A percentile compares a stretch with the other conserved stretches of the same genome.
phyloP scores from a whole-genome alignment of 2,329 filamentous ascomycete genomes.

The Trichoderma sp. region DNA sequence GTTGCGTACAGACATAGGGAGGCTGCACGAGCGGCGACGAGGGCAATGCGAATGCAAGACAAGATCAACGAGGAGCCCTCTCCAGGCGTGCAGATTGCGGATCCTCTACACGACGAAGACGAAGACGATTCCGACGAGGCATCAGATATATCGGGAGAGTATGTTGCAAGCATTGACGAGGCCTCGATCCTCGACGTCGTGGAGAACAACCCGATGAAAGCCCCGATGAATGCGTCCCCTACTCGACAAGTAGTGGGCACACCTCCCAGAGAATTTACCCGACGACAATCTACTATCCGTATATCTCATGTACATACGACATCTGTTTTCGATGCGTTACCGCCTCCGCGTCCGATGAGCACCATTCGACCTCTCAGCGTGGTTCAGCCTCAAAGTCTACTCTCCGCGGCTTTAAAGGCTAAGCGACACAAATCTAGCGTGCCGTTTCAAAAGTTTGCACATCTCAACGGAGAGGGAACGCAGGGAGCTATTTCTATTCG shows the following conservation, averaged over 20 bases:
- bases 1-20: slow-evolving; percentile 67
- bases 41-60: slow-evolving; percentile 44
- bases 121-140: slow-evolving; percentile 64
- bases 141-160: slow-evolving; percentile 67
- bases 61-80: slow-evolving; percentile 46
- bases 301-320: slow-evolving; percentile 62
- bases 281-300: slow-evolving; percentile 66
- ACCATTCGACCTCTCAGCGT: slow-evolving; percentile 68
- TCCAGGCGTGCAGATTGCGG: slow-evolving; percentile 48
- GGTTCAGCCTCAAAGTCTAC: slow-evolving; percentile 69
- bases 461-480: slow-evolving; percentile 77
- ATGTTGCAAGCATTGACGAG: slow-evolving; percentile 70
- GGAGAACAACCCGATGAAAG: slow-evolving; percentile 51
- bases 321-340: slow-evolving; percentile 66
- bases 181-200: slow-evolving; percentile 70
- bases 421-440: slow-evolving; percentile 70
- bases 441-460: slow-evolving; percentile 77
- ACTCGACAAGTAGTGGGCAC: slow-evolving; percentile 65
- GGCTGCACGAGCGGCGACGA: slow-evolving; percentile 60
- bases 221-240: slow-evolving; percentile 57
- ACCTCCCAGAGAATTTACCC: slow-evolving; percentile 61
- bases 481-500: slow-evolving; percentile 75
- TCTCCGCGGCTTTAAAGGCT: slow-evolving; percentile 73
- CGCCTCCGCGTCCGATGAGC: slow-evolving; percentile 70
- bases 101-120: slow-evolving; percentile 59